Conservation (phyloP, 2,329 filamentous ascomycete species). For the Penicillium digitatum region DNA sequence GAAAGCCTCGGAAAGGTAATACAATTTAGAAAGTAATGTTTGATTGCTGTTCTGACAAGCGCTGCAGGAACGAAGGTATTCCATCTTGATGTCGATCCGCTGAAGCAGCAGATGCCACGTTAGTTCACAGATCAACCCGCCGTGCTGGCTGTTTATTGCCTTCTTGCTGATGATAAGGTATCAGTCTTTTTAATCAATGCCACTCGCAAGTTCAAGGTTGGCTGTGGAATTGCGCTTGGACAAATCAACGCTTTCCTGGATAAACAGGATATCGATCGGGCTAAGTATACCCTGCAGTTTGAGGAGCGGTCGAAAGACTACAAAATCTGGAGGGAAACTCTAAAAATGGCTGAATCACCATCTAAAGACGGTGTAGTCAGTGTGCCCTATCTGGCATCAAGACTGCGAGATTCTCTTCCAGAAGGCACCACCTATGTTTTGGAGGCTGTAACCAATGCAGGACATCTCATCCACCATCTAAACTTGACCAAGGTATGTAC, state of each 20-base stretch:
- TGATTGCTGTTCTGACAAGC: conserved; percentile 18
- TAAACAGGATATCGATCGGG: not conserved
- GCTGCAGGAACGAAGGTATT: conserved; percentile 52
- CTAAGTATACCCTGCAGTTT: conserved; percentile 6
- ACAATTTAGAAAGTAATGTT: too few relatives aligned
- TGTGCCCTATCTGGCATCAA: conserved; percentile 52
- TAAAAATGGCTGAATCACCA: conserved; percentile 9
- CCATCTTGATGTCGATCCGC: conserved; percentile 62
- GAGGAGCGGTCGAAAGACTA: conserved; percentile 7
- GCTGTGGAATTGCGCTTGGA: conserved; percentile 46
- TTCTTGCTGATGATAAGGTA: conserved; percentile 24
- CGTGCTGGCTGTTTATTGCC: not conserved
- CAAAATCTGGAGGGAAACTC: conserved; percentile 5
- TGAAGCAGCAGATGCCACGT: conserved; percentile 67
- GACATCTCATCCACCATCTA: conserved; percentile 23
- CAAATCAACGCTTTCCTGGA: conserved; percentile 42
- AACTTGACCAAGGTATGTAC: conserved; percentile 13
- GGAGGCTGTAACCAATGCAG: conserved; percentile 71
- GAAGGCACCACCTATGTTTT: conserved; percentile 66
- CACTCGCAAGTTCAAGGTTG: conserved; percentile 40
- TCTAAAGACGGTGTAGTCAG: conserved; percentile 30
- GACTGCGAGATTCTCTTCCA: conserved; percentile 54
- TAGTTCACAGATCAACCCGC: conserved; percentile 55
- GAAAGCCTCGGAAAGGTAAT: conserved; percentile 43
- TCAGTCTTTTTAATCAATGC: conserved; percentile 47